phyloP scores from a whole-genome alignment of 1,284 basidiomycete species.

The Exobasidium cylindrosporum region DNA sequence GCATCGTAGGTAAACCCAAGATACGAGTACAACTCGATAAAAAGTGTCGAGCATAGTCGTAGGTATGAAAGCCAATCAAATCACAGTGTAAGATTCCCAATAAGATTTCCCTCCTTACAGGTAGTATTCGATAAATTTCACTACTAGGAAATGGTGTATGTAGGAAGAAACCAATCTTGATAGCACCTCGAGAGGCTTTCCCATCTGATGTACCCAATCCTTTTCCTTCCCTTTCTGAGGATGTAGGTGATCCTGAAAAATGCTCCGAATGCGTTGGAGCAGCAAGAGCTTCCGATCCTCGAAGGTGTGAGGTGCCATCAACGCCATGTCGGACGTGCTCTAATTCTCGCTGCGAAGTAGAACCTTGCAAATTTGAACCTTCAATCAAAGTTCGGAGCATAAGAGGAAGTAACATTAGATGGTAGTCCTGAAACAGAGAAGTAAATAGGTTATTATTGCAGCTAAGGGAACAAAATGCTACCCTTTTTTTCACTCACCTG shows the following conservation, averaged over 20 bases:
- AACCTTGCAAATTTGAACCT: conserved; percentile 57
- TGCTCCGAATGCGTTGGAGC: conserved; percentile 21
- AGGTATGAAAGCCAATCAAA: conserved; percentile 85
- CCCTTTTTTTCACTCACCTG: conserved; percentile 13
- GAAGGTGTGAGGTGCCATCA: conserved; percentile 42
- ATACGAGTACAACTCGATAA: conserved; percentile 96
- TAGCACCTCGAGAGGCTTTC: conserved; percentile 37
- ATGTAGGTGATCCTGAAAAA: conserved; percentile 12
- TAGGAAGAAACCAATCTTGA: conserved; percentile 87
- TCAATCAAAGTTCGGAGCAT: conserved; percentile 84
- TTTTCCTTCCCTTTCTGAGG: conserved; percentile 12
- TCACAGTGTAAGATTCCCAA: conserved; percentile 94
- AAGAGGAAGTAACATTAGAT: conserved; percentile 91
- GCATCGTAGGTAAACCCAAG: conserved; percentile 91
- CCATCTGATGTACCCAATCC: conserved; percentile 43
- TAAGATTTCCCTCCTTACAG: conserved; percentile 92
- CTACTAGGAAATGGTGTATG: conserved; percentile 98
- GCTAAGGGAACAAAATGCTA: conserved; percentile 6
- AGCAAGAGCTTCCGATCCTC: conserved; percentile 37
- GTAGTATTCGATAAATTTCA: conserved; percentile 92
- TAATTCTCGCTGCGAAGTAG: conserved; percentile 41
- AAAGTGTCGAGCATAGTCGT: conserved; percentile 99
- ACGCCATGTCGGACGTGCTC: conserved; percentile 47
- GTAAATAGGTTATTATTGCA: background rate
- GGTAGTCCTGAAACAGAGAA: conserved; percentile 45